Evolutionary conservation across 2,329 filamentous ascomycete genomes (phyloP).

Genomic region (Penicillium sp.): DNA sequence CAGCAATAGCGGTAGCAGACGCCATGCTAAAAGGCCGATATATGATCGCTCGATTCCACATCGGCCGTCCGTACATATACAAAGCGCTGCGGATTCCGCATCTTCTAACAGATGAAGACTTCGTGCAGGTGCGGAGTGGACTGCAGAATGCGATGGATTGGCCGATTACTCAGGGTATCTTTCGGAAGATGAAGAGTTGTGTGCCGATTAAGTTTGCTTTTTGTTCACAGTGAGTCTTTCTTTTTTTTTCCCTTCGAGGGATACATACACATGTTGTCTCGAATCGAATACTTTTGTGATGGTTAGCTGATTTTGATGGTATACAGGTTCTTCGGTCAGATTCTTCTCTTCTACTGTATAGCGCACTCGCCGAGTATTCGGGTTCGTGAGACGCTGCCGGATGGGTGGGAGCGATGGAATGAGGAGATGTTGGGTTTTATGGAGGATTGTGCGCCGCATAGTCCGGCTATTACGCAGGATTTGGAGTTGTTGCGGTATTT

Average conservation of each 20-base stretch:
- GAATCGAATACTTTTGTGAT: no score
- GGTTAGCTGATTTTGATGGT: neutral
- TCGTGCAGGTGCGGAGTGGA: constrained; percentile 39
- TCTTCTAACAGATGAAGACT: constrained; percentile 38
- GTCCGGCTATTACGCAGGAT: constrained; percentile 41
- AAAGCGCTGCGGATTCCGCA: constrained; percentile 42
- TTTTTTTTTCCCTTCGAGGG: neutral
- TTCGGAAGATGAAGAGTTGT: constrained; percentile 42
- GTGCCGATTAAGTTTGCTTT: constrained; percentile 44
- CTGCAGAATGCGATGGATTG: constrained; percentile 43
- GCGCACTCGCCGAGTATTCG: constrained; percentile 36
- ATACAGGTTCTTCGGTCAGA: constrained; percentile 41
- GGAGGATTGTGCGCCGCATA: constrained; percentile 37
- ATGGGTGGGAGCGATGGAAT: constrained; percentile 42
- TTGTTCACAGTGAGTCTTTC: constrained; percentile 36
- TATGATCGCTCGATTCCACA: constrained; percentile 42
- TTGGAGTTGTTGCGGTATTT: constrained; percentile 36
- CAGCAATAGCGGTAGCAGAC: constrained; percentile 36
- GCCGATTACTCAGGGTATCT: constrained; percentile 40
- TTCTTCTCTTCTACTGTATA: constrained; percentile 44
- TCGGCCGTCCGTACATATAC: constrained; percentile 41
- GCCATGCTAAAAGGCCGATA: constrained; percentile 39
- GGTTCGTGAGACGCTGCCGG: constrained; percentile 36
- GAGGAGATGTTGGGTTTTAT: constrained; percentile 42
- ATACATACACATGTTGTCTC: no score